phyloP scores from a whole-genome alignment of 176 grass and related monocot genomes.

The Oryza glaberrima region DNA sequence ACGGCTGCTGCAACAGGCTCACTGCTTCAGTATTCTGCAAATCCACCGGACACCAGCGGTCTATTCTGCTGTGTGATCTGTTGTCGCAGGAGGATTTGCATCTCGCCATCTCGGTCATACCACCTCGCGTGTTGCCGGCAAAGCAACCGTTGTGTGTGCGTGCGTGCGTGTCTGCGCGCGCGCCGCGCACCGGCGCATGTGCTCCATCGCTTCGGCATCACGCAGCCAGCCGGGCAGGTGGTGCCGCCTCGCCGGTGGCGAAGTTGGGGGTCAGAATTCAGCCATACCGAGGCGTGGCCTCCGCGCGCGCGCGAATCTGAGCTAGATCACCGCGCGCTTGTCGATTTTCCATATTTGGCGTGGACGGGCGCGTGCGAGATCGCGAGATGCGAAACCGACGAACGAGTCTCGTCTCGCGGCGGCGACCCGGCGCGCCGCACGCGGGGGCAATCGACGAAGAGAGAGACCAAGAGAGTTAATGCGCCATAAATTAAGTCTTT shows the following conservation, averaged over 20 bases:
- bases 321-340: too few species aligned
- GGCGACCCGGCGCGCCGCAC: too few species aligned
- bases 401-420: not conserved
- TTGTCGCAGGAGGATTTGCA: not conserved
- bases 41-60: not conserved
- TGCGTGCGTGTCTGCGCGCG: too few species aligned
- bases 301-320: too few species aligned
- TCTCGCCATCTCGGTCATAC: not conserved
- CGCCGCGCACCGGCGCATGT: not conserved
- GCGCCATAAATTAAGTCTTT: constrained; percentile 25
- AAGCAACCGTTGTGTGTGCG: too few species aligned
- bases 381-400: not conserved
- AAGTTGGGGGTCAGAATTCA: not conserved
- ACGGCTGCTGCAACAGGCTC: too few species aligned
- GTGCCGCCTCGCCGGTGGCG: not conserved
- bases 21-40: not conserved
- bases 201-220: constrained; percentile 3
- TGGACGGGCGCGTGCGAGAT: not conserved
- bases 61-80: not conserved
- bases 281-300: not conserved
- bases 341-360: too few species aligned
- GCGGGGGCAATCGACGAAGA: not conserved
- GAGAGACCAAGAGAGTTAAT: not conserved
- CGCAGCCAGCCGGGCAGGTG: not conserved
- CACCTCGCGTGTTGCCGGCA: not conserved